A percentile compares a stretch with the other conserved stretches of the same genome.
Evolutionary conservation across 1,284 basidiomycete genomes (phyloP).

Genomic region (Puccinia coronata): DNA sequence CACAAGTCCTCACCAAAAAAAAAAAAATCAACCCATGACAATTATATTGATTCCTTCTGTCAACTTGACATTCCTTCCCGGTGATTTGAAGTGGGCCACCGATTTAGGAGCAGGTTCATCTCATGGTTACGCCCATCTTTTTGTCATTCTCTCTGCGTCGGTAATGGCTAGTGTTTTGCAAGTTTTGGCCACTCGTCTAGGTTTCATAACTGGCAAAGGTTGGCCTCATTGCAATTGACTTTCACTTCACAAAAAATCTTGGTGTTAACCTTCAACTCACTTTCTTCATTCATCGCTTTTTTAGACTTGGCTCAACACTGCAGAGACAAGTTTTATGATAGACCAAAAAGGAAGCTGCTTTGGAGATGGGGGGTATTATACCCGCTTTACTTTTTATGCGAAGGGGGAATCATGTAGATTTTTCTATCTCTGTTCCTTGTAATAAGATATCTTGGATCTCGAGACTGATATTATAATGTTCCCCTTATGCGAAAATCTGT

Average conservation of each 20-base stretch:
- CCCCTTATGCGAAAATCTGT: not conserved
- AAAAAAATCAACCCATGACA: not conserved
- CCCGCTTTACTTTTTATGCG: conserved; percentile 67
- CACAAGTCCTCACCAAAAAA: not conserved
- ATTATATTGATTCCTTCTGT: not conserved
- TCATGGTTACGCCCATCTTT: conserved; percentile 77
- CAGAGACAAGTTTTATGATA: conserved; percentile 63
- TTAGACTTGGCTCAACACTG: conserved; percentile 56
- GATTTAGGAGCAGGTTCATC: conserved; percentile 58
- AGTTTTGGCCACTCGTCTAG: conserved; percentile 62
- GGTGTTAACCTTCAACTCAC: conserved; percentile 50
- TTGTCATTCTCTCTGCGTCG: conserved; percentile 69
- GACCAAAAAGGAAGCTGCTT: conserved; percentile 67
- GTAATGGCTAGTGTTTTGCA: conserved; percentile 59
- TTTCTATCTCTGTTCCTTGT: conserved; percentile 60
- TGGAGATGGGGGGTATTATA: conserved; percentile 71
- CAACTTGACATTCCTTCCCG: not conserved
- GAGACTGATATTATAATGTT: not conserved
- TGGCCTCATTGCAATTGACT: not conserved
- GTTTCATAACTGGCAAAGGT: conserved; percentile 62
- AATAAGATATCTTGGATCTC: not conserved
- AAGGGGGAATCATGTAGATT: conserved; percentile 76
- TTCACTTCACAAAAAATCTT: conserved; percentile 44
- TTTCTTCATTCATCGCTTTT: conserved; percentile 52
- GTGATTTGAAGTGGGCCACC: conserved; percentile 55